Evolutionary conservation across 176 grass and related monocot genomes (phyloP), one percentile per base, ranked within the genome.

Genomic region (Themeda triandra): DNA sequence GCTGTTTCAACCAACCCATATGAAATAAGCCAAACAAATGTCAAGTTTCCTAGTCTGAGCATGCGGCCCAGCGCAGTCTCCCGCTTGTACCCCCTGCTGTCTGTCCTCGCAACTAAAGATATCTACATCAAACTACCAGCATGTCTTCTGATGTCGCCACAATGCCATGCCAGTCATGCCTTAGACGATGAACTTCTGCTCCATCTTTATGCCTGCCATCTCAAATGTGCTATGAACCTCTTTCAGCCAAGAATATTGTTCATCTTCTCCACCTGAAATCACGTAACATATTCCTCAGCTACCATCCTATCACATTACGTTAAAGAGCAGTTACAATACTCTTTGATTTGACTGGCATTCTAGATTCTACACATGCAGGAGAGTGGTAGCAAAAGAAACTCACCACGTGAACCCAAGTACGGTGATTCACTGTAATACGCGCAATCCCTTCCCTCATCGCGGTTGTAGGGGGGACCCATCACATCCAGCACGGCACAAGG

Each of bases 401-500:
- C 69, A 95, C 95, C 90, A 27, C 35, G 76, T 75, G 84, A 84
- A 85, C n/a, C 73, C 6, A 40, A 56, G 25, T 76, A 90, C 0
- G 87, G 79, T 6, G 71, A 80, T 13, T 94, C 90, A 6, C 75
- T 58, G 69, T 91, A 98, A 44, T 98, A 95, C 1, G 87, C 62
- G 11, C 92, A 98, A 11, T 92, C 93, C 63, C 95, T 92, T 71
- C 95, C 92, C 12, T 89, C 79, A n/a, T 53, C 60, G 13, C 30
- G 31, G 25, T 68, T 80, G 63, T 95, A 98, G 23, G 95, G 95
- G 23, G 92, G 95, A 0, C 90, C 92, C 49, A 98, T 82, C 13
- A 95, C 95, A 60, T 98, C 95, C 24, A 98, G 89, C 63, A 98
- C 87, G 1, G 95, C 95, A 66, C 95, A 98, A 73, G 95, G 80